phyloP scores from a whole-genome alignment of 2,329 filamentous ascomycete species.

The Hypoxylon sp. region DNA sequence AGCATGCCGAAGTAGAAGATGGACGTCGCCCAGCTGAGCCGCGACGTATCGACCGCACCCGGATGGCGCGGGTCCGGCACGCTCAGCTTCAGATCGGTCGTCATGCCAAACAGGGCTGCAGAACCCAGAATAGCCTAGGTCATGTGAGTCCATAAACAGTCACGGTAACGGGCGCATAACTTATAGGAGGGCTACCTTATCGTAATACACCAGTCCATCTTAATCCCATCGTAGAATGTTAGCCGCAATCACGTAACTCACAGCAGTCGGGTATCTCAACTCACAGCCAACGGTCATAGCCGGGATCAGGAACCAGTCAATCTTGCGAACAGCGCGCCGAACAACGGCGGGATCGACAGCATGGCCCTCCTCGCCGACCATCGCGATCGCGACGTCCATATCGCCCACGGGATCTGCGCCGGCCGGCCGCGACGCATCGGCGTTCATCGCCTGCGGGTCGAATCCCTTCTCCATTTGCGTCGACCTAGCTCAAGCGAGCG shows the following conservation, averaged over 20 bases:
- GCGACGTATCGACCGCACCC: slow-evolving; percentile 71
- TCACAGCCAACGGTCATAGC: slow-evolving; percentile 70
- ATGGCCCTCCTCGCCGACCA: slow-evolving; percentile 69
- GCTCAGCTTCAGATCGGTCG: slow-evolving; percentile 71
- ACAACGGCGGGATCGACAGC: slow-evolving; percentile 67
- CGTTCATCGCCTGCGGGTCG: slow-evolving; percentile 8
- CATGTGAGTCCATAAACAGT: background rate
- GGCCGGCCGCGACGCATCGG: background rate
- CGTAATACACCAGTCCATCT: slow-evolving; percentile 77
- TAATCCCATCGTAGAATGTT: background rate
- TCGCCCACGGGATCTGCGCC: slow-evolving; percentile 44
- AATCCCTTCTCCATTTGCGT: slow-evolving; percentile 31
- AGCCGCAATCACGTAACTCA: background rate
- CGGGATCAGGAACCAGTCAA: slow-evolving; percentile 75
- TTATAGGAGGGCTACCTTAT: slow-evolving; percentile 64
- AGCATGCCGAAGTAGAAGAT: slow-evolving; percentile 87
- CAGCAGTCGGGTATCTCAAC: slow-evolving; percentile 16
- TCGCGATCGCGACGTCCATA: slow-evolving; percentile 68
- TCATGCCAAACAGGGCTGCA: slow-evolving; percentile 82
- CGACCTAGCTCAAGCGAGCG: background rate
- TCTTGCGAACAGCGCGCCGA: slow-evolving; percentile 72
- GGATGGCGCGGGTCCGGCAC: slow-evolving; percentile 63
- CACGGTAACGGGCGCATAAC: background rate
- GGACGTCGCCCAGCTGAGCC: slow-evolving; percentile 81
- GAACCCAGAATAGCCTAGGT: slow-evolving; percentile 76